phyloP scores from a whole-genome alignment of 2,329 filamentous ascomycete genomes.

The Alternaria infectoria region DNA sequence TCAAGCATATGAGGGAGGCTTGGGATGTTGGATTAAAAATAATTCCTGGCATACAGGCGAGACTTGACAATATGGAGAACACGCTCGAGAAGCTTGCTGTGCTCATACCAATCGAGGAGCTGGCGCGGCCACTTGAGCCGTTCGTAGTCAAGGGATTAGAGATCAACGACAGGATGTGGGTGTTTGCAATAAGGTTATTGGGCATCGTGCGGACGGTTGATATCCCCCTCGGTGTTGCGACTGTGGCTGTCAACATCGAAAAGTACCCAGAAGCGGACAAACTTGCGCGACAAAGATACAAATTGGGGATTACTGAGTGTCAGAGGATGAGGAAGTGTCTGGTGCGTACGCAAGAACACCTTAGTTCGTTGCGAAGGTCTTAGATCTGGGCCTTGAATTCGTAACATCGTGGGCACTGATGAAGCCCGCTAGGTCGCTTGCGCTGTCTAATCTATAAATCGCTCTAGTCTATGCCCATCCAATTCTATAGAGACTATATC shows the following conservation, averaged over 20 bases:
- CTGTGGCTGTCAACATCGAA: neutral
- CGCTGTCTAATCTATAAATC: neutral
- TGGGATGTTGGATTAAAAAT: neutral
- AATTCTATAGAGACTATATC: conserved; percentile 44
- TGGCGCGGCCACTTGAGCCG: neutral
- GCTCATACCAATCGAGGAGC: neutral
- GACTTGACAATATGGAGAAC: neutral
- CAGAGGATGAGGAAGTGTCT: neutral
- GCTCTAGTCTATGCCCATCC: conserved; percentile 33
- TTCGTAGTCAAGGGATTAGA: neutral
- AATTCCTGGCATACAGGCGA: neutral
- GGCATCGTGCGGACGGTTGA: neutral
- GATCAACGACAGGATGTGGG: neutral
- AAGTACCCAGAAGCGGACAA: neutral
- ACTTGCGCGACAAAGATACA: neutral
- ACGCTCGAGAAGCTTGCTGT: neutral
- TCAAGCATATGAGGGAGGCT: neutral
- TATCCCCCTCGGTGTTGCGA: neutral
- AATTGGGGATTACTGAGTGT: neutral
- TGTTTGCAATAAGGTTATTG: neutral
- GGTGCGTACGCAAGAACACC: neutral
- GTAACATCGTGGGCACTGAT: neutral
- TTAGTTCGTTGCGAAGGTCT: neutral
- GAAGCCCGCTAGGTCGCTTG: neutral
- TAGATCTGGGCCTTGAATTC: neutral